Evolutionary conservation across 1,284 basidiomycete genomes (phyloP).

Genomic region (Mycena citricolor): DNA sequence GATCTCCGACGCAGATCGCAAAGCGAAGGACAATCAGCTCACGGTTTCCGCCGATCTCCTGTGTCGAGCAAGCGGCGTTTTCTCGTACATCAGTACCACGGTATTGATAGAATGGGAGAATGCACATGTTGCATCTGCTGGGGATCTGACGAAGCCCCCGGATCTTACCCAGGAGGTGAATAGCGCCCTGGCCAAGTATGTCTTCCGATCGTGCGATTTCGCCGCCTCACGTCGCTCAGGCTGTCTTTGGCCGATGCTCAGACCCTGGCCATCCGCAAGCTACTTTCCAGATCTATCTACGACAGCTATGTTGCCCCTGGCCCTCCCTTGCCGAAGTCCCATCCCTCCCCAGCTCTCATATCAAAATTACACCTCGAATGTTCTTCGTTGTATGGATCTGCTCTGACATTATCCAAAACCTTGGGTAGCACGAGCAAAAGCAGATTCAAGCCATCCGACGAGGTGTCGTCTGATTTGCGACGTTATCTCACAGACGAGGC

Average conservation of each 20-base stretch:
- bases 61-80: constrained; percentile 82
- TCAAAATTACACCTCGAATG: constrained; percentile 94
- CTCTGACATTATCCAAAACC: constrained; percentile 71
- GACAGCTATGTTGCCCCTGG: constrained; percentile 84
- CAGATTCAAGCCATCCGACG: constrained; percentile 34
- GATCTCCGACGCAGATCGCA: constrained; percentile 71
- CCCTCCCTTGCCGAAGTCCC: constrained; percentile 89
- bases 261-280: constrained; percentile 86
- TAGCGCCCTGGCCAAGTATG: constrained; percentile 79
- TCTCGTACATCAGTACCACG: constrained; percentile 68
- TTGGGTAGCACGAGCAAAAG: constrained; percentile 41
- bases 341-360: constrained; percentile 87
- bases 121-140: constrained; percentile 41
- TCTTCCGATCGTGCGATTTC: constrained; percentile 14
- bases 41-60: constrained; percentile 82
- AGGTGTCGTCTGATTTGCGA: constrained; percentile 67
- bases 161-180: constrained; percentile 79
- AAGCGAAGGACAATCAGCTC: constrained; percentile 80
- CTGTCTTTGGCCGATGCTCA: constrained; percentile 92
- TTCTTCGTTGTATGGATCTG: constrained; percentile 73
- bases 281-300: constrained; percentile 82
- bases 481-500: constrained; percentile 73
- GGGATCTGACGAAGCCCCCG: constrained; percentile 63
- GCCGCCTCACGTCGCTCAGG: constrained; percentile 51
- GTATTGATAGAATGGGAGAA: constrained; percentile 74